A percentile compares a stretch with the other conserved stretches of the same genome.
Evolutionary conservation across 2,329 filamentous ascomycete species (phyloP).

Genomic region (Aspergillus japonicus): DNA sequence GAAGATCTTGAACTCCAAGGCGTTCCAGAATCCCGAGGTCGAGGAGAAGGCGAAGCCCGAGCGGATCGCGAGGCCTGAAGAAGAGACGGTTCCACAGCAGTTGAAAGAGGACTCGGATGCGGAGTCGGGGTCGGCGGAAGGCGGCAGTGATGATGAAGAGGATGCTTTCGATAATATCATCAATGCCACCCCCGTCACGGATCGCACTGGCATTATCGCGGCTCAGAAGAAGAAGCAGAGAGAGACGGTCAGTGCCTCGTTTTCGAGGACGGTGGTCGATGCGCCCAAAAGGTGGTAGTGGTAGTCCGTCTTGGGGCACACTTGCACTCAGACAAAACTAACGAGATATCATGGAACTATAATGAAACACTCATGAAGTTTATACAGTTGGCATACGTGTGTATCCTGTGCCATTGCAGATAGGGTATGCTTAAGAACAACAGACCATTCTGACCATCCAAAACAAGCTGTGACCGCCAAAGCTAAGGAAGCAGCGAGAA

Average conservation of each 20-base stretch:
- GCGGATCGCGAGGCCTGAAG: conserved; percentile 60
- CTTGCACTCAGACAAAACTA: neutral
- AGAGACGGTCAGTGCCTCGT: conserved; percentile 50
- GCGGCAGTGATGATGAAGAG: conserved; percentile 47
- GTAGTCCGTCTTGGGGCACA: neutral
- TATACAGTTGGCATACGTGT: neutral
- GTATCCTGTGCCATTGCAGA: neutral
- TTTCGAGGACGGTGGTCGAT: conserved; percentile 49
- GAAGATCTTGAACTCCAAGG: conserved; percentile 86
- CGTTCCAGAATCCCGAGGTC: conserved; percentile 64
- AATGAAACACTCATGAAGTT: neutral
- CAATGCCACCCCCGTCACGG: conserved; percentile 83
- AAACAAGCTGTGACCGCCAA: neutral
- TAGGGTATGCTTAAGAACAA: neutral
- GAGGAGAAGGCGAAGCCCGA: conserved; percentile 58
- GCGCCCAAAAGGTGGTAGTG: conserved; percentile 49
- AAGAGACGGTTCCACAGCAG: conserved; percentile 29
- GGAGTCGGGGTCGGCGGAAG: conserved; percentile 66
- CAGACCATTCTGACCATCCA: neutral
- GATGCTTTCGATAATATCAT: conserved; percentile 93
- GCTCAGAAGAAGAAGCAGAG: conserved; percentile 57
- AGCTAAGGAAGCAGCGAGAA: neutral
- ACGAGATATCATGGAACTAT: conserved; percentile 2
- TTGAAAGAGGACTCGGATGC: conserved; percentile 60
- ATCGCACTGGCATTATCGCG: conserved; percentile 71